phyloP scores from a whole-genome alignment of 2,329 filamentous ascomycete species.

The Orbilia oligospora region DNA sequence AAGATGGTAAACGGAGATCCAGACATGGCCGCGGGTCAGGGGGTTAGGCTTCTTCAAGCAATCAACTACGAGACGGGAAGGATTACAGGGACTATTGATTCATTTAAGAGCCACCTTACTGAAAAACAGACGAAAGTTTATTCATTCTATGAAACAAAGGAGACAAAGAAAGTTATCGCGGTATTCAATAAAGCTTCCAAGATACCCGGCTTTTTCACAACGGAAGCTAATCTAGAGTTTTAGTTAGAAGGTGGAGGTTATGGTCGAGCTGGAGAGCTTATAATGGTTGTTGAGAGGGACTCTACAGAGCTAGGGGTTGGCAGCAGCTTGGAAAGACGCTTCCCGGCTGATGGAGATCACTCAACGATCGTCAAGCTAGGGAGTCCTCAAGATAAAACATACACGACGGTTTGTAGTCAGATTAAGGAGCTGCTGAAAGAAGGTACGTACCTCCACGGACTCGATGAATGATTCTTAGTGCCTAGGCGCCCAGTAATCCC shows the following conservation, averaged over 20 bases:
- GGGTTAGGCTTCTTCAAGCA: background rate
- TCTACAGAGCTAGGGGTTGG: slow-evolving; percentile 33
- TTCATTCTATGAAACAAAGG: slow-evolving; percentile 38
- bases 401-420: slow-evolving; percentile 20
- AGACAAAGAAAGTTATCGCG: slow-evolving; percentile 27
- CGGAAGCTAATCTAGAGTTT: background rate
- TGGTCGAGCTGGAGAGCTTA: slow-evolving; percentile 9
- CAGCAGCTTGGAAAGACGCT: background rate
- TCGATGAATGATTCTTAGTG: no score
- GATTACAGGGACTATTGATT: slow-evolving; percentile 11
- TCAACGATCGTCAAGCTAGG: slow-evolving; percentile 45
- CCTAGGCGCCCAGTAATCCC: no score
- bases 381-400: slow-evolving; percentile 10
- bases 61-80: slow-evolving; percentile 29
- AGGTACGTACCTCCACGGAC: no score
- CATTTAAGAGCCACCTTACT: background rate
- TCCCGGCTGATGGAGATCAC: slow-evolving; percentile 30
- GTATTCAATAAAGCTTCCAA: background rate
- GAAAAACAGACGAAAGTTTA: slow-evolving; percentile 8
- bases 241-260: background rate
- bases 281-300: slow-evolving; percentile 21
- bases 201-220: no score
- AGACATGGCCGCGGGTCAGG: slow-evolving; percentile 14
- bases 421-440: no score
- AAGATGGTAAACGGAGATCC: slow-evolving; percentile 8